Evolutionary conservation across 2,329 filamentous ascomycete species (phyloP), one percentile per base, ranked within the genome.

Genomic region (Alternaria novae-zelandiae): DNA sequence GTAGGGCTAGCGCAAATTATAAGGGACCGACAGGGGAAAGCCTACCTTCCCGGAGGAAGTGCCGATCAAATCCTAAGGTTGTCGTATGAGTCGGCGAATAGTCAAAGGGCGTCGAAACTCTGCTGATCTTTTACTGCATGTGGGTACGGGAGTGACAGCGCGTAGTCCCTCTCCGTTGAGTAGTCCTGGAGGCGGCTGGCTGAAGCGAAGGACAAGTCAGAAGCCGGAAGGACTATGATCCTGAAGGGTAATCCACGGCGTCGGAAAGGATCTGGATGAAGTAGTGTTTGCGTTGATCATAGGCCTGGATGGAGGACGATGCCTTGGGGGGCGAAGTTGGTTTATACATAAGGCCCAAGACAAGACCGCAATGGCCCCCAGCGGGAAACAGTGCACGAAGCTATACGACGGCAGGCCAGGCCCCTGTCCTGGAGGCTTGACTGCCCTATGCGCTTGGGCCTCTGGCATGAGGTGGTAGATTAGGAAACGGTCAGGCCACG

Each of bases 271-370:
- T 65, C 68, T 72, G 68, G 69, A 73, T 70, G 57, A 49, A 66
- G 68, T 41, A 36, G 57, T 55, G 66, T 64, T 63, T 70, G 66
- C 74, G 78, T 65, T 74, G 74, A 78, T 78, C 73, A 63, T 69
- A 64, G 73, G 73, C 69, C 76, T 79, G 76, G 76, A 74, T 73
- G 66, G 59, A 56, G 43, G 54, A 64, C 44, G 55, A 66, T 70
- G 65, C 55, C 65, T 72, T 64, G 73, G 78, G 49, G 76, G 77
- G 76, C 75, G 75, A 78, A 76, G 68, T 74, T 67, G 68, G 72
- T 71, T 78, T 79, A 79, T 78, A 76, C 76, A 79, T 69, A 70
- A 78, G 67, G 69, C 63, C 66, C 65, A 53, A 65, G 69, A 68
- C 61, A 68, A 53, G 62, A 66, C 70, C 47, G 66, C 64, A 53